These are phyloP conservation scores for Hirschfeldia incana DNA, from an alignment of 345 rosid genomes.

Conservation along the genomic window DNA sequence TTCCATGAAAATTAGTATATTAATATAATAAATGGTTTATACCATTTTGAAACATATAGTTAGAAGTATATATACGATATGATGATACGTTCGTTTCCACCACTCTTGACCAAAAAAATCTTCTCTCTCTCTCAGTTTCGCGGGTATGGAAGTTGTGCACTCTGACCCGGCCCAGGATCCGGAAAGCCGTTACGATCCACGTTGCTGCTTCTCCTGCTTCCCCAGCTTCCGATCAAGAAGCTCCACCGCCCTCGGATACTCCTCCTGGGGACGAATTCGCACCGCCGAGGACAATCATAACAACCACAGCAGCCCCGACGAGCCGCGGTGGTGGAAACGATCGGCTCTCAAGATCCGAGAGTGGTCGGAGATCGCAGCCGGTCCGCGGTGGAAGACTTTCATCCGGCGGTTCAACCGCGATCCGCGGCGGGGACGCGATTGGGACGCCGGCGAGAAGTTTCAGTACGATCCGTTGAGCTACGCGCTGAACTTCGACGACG, in stretches of 20 bases:
- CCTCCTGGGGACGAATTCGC: slow-evolving; percentile 56
- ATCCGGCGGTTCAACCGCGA: slow-evolving; percentile 78
- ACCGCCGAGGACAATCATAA: slow-evolving; percentile 33
- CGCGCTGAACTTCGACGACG: slow-evolving; percentile 83
- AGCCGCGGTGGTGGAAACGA: slow-evolving; percentile 56
- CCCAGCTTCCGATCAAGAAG: slow-evolving; percentile 52
- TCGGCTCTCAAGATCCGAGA: slow-evolving; percentile 63
- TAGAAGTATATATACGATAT: too few species aligned
- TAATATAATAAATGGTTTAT: neutral
- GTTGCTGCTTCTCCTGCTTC: slow-evolving; percentile 59
- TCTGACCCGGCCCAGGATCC: slow-evolving; percentile 30
- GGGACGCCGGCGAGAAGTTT: slow-evolving; percentile 55
- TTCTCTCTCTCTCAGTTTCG: neutral
- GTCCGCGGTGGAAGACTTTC: slow-evolving; percentile 96
- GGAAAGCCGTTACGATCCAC: slow-evolving; percentile 29
- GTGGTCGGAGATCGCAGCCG: slow-evolving; percentile 97
- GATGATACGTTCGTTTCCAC: too few species aligned
- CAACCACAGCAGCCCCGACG: slow-evolving; percentile 10
- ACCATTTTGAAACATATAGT: neutral
- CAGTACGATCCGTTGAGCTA: slow-evolving; percentile 90
- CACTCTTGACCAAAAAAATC: neutral
- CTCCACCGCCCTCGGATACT: slow-evolving; percentile 19
- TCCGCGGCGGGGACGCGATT: slow-evolving; percentile 38
- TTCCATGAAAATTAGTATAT: neutral
- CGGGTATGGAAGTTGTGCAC: slow-evolving; percentile 23